A percentile compares a stretch with the other conserved stretches of the same genome.
Conservation (phyloP, 352 stramenopile species). For the Globisporangium ultimum region DNA sequence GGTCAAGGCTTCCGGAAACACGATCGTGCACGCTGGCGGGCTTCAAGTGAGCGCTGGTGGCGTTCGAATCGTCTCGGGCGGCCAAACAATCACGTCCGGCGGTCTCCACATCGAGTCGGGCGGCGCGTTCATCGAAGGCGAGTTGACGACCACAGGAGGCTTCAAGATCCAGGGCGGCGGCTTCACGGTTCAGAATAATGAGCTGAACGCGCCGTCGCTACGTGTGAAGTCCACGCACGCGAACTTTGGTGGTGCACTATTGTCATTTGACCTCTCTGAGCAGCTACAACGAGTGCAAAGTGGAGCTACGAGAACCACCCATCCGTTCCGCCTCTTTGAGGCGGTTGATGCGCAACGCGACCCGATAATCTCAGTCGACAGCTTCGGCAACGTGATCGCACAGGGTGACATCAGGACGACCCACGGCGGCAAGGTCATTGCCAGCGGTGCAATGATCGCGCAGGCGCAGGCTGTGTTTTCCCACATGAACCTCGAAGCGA, state of each 20-base stretch:
- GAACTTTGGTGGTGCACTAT: constrained; percentile 48
- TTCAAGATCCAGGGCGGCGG: constrained; percentile 65
- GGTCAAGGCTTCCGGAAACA: constrained; percentile 44
- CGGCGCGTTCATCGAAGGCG: constrained; percentile 49
- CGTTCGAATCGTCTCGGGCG: constrained; percentile 49
- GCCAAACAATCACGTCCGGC: constrained; percentile 54
- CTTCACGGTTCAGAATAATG: constrained; percentile 38
- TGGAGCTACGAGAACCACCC: constrained; percentile 14
- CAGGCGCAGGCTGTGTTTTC: constrained; percentile 53
- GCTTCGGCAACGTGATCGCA: constrained; percentile 39
- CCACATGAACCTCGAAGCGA: constrained; percentile 34
- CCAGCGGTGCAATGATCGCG: constrained; percentile 48
- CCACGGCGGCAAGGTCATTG: constrained; percentile 38
- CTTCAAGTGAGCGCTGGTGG: constrained; percentile 49
- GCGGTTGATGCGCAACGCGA: constrained; percentile 16
- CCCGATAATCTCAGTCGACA: constrained; percentile 44
- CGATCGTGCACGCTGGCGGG: constrained; percentile 49
- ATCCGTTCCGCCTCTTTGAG: constrained; percentile 52
- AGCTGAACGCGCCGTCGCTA: constrained; percentile 44
- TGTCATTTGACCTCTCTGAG: constrained; percentile 40
- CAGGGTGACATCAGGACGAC: constrained; percentile 46
- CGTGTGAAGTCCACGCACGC: constrained; percentile 36
- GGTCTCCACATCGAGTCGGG: constrained; percentile 53
- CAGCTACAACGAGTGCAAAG: constrained; percentile 12
- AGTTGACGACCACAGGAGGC: constrained; percentile 47